These are phyloP conservation scores for Gymnopilus dilepis DNA, from an alignment of 768 basidiomycete genomes.

Conservation along the genomic window DNA sequence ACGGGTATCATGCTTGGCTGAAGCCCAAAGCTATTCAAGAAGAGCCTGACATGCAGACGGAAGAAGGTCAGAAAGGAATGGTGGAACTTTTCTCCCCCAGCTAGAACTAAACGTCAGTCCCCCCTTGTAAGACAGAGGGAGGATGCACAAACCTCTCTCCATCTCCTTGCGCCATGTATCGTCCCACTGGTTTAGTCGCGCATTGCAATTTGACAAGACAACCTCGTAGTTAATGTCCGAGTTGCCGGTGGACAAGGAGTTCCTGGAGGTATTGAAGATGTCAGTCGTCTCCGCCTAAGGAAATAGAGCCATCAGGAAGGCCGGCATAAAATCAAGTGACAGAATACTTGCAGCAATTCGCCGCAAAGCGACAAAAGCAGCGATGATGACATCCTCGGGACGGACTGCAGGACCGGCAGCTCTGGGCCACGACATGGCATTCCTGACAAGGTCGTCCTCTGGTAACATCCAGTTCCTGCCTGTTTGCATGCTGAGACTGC, in stretches of 20 bases:
- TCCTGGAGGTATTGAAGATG: conserved; percentile 62
- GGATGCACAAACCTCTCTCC: conserved; percentile 56
- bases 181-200: conserved; percentile 74
- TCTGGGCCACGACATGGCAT: conserved; percentile 75
- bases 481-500: conserved; percentile 85
- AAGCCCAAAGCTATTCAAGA: conserved; percentile 85
- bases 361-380: conserved; percentile 78
- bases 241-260: conserved; percentile 44
- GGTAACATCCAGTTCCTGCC: conserved; percentile 89
- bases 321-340: neutral
- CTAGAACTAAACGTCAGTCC: conserved; percentile 37
- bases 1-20: conserved; percentile 65
- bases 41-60: conserved; percentile 77
- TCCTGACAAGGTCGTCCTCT: conserved; percentile 79
- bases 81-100: conserved; percentile 78
- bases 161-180: conserved; percentile 76
- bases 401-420: conserved; percentile 56
- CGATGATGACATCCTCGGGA: conserved; percentile 82
- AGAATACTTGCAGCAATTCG: conserved; percentile 69
- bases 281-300: conserved; percentile 80
- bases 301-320: neutral
- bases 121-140: neutral
- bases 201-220: conserved; percentile 73
- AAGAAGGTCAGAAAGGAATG: conserved; percentile 77
- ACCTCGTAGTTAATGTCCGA: conserved; percentile 77